phyloP scores from a whole-genome alignment of 2,329 filamentous ascomycete species.

The Pseudogymnoascus sp. region DNA sequence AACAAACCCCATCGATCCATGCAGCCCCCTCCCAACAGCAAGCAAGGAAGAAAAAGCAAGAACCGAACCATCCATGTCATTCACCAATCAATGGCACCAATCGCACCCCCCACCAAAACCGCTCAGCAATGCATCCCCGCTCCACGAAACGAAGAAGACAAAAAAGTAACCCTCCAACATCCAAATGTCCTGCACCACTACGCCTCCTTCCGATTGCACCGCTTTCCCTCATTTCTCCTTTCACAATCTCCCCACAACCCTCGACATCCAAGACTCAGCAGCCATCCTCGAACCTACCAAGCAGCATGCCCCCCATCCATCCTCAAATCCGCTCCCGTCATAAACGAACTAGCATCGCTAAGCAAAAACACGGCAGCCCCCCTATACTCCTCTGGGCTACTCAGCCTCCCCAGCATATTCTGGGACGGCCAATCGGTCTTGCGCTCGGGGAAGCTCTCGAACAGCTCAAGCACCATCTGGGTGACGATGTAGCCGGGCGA shows the following conservation, averaged over 20 bases:
- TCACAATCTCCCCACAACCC: background rate
- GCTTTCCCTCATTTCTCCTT: background rate
- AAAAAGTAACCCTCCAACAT: background rate
- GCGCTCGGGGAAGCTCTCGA: conserved; percentile 32
- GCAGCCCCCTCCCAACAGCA: background rate
- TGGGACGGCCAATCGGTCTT: conserved; percentile 46
- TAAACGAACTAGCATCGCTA: conserved; percentile 43
- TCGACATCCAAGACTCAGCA: background rate
- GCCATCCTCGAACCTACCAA: conserved; percentile 33
- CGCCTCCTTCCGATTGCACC: background rate
- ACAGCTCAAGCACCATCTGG: conserved; percentile 54
- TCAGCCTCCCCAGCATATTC: conserved; percentile 50
- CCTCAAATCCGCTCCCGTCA: conserved; percentile 45
- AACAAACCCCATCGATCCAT: background rate
- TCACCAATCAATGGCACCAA: no score
- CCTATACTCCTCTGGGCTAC: conserved; percentile 38
- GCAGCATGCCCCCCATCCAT: conserved; percentile 46
- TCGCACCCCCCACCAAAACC: background rate
- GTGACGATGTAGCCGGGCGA: conserved; percentile 51
- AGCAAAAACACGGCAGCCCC: conserved; percentile 38
- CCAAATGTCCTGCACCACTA: background rate
- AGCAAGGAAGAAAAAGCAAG: background rate
- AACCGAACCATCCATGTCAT: background rate
- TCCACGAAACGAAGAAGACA: background rate
- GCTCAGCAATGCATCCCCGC: background rate